Base-by-base conservation (phyloP, 1,139 yeast genomes). In the Scheffersomyces stambukii region DNA sequence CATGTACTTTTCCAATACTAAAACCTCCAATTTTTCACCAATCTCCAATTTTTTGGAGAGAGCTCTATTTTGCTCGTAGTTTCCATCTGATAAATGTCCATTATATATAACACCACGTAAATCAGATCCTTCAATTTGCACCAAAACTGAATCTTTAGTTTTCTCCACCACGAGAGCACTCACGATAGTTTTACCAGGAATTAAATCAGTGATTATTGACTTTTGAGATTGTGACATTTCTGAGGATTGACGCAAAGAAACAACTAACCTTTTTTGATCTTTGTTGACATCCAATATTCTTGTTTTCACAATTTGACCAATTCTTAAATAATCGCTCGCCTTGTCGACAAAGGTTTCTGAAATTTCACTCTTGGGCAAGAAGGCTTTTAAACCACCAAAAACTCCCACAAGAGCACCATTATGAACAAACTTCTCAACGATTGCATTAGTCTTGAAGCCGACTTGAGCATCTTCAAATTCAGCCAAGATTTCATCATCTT, bases 241-340 rank as follows among this genome's bases (percentile, higher is more conserved):
- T 30, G 69, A 61, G 1, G 86, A 70, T 37, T 81, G 75, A 51
- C 82, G 75, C 46, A 93, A 80, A 26, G 95, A 79, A 3, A 83
- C 95, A 19, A 75, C 57, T 39, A 88, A 60, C 47, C 81, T 74
- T 24, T 72, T 63, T 19, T 64, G 62, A 10, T 70, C 76, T 15
- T 67, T 55, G 41, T 82, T 78, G 25, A 81, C 74, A 22, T 65
- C 61, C 25, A 80, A 48, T 16, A 91, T 64, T 43, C 81, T 75
- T 5, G 84, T 93, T 19, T 69, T 64, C 24, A 91, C 81, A 4
- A 96, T 81, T 59, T 91, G 98, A 3, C 96, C 96, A 14, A 84
- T 50, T 41, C 77, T 77, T 46, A 89, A 70, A 53, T 81, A 82
- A 40, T 88, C 94, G 43, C 74, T 75, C 12, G 95, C 88, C 31